Base-by-base conservation (phyloP, 306 rosid genomes). In the Fragaria iinumae region DNA sequence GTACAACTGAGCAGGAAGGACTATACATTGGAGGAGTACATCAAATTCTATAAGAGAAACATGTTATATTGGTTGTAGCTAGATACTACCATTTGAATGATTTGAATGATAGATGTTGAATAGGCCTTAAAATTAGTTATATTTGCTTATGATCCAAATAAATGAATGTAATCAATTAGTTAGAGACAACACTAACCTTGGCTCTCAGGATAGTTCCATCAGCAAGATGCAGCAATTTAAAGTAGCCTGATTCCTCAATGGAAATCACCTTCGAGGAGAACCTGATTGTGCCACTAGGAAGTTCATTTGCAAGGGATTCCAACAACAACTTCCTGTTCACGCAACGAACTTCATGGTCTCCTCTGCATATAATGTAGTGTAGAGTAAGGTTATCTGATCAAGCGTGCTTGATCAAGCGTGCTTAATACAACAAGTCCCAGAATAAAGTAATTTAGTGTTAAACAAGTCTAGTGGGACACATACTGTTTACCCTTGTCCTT, bases 181-280 rank as follows among this genome's bases (percentile, higher is more conserved):
- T 29, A 1, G 29, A 29, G 29, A 29, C 29, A 29, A 29, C 29
- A 29, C 29, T 29, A 29, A 29, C 93, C 90, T 87, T 91, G 39
- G 91, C 83, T 81, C 83, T 81, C 48, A 90, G 71, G 55, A 76
- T 48, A 4, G 88, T 81, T 76, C 91, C 93, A 87, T 91, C 90
- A 55, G 78, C 79, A 67, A 91, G 91, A 74, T 90, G 93, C 16
- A 87, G 4, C 13, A 85, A 71, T 79, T 89, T 91, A 21, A 50
- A 76, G 44, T 73, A 77, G 41, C 83, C 87, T 23, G 80, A 77
- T 79, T 89, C 86, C 36, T 91, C 86, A 50, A 90, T 87, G 27
- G 85, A 91, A 74, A 86, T 89, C 12, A 87, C 81, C 78, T 87
- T 90, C 66, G 96, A 92, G 18, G 80, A 74, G 86, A 32, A 88